These are phyloP conservation scores for Gleditsia sinensis DNA, from an alignment of 306 rosid species.

Conservation along the genomic window DNA sequence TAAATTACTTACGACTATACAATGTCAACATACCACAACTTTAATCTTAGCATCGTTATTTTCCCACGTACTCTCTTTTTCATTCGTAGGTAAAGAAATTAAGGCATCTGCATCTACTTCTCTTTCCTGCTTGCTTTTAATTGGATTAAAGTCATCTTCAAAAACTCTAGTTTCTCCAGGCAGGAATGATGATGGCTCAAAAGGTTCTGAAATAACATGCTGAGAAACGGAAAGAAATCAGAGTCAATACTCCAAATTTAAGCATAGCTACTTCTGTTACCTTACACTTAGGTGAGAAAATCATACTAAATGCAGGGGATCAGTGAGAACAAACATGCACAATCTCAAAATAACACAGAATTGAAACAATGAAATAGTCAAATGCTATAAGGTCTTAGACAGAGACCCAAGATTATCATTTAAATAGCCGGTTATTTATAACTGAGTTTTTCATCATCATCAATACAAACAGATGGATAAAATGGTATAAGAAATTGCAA, in stretches of 20 bases:
- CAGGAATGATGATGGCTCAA: slow-evolving; percentile 90
- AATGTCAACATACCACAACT: slow-evolving; percentile 86
- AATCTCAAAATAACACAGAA: neutral
- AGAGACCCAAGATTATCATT: neutral
- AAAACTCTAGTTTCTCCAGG: slow-evolving; percentile 66
- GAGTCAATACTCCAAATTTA: slow-evolving; percentile 27
- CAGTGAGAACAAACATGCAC: slow-evolving; percentile 12
- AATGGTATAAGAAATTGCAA: neutral
- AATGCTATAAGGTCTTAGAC: neutral
- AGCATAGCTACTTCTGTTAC: slow-evolving; percentile 6
- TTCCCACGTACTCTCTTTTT: slow-evolving; percentile 76
- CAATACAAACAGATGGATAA: slow-evolving; percentile 21
- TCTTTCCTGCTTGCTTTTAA: slow-evolving; percentile 58
- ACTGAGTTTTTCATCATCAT: neutral
- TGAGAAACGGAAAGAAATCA: slow-evolving; percentile 44
- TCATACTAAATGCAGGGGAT: neutral
- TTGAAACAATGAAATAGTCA: slow-evolving; percentile 10
- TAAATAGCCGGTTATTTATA: neutral
- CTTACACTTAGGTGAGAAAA: neutral
- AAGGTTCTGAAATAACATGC: slow-evolving; percentile 89
- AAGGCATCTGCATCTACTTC: slow-evolving; percentile 60
- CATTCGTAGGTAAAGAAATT: slow-evolving; percentile 51
- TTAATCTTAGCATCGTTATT: slow-evolving; percentile 88
- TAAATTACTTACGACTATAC: neutral
- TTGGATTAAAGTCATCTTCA: slow-evolving; percentile 64